phyloP scores from a whole-genome alignment of 768 basidiomycete species.

The Mycena galopus region DNA sequence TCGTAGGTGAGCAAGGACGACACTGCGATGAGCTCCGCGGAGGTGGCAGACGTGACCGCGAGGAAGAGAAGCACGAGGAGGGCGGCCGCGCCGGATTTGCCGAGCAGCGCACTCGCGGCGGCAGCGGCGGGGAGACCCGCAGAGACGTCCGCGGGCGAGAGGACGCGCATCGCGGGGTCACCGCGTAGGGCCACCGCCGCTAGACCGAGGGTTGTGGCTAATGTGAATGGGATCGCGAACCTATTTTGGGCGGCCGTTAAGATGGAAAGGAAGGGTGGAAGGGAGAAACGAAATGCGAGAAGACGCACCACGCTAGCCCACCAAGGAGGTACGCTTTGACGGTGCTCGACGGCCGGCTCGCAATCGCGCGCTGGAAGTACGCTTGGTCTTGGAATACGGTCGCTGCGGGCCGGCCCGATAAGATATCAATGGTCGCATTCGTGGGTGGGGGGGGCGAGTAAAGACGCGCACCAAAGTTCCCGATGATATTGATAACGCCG shows the following conservation, averaged over 20 bases:
- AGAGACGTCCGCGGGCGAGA: slow-evolving; percentile 75
- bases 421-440: slow-evolving; percentile 16
- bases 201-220: slow-evolving; percentile 90
- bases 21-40: slow-evolving; percentile 93
- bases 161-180: slow-evolving; percentile 64
- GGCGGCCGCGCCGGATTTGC: slow-evolving; percentile 83
- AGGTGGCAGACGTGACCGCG: slow-evolving; percentile 87
- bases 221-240: slow-evolving; percentile 89
- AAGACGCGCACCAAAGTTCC: slow-evolving; percentile 67
- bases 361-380: slow-evolving; percentile 95
- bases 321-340: slow-evolving; percentile 94
- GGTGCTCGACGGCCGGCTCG: slow-evolving; percentile 83
- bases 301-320: slow-evolving; percentile 82
- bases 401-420: slow-evolving; percentile 42
- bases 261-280: background rate
- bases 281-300: background rate
- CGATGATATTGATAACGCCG: slow-evolving; percentile 89
- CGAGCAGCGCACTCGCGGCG: slow-evolving; percentile 85
- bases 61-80: slow-evolving; percentile 87
- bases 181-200: slow-evolving; percentile 85
- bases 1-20: slow-evolving; percentile 89
- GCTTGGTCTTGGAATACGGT: slow-evolving; percentile 74
- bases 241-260: slow-evolving; percentile 43
- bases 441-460: slow-evolving; percentile 29
- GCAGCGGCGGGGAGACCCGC: slow-evolving; percentile 92